Percentiles rank a stretch among this genome's conserved stretches.
phyloP scores from a whole-genome alignment of 2,329 filamentous ascomycete species.

The Penicillium sp. region DNA sequence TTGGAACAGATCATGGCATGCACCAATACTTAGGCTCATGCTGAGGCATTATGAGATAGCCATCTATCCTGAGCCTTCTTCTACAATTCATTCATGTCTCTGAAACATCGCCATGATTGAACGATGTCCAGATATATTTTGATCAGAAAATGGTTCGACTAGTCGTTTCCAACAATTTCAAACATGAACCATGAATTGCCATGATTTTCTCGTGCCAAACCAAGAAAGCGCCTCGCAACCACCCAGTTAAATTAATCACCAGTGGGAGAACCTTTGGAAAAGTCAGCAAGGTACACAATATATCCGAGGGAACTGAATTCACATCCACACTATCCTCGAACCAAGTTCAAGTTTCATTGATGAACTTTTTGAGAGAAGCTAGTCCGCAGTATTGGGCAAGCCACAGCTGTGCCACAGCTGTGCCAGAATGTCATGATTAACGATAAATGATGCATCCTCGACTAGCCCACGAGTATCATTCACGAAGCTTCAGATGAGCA shows the following conservation, averaged over 20 bases:
- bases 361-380: slow-evolving; percentile 29
- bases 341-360: slow-evolving; percentile 29
- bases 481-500: slow-evolving; percentile 24
- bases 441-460: slow-evolving; percentile 18
- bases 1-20: neutral
- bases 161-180: slow-evolving; percentile 21
- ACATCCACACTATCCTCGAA: slow-evolving; percentile 32
- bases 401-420: no score
- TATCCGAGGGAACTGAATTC: slow-evolving; percentile 6
- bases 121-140: neutral
- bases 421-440: slow-evolving; percentile 21
- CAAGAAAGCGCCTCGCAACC: slow-evolving; percentile 18
- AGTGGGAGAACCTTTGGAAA: slow-evolving; percentile 28
- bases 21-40: neutral
- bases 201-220: slow-evolving; percentile 8
- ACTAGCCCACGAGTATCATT: slow-evolving; percentile 23
- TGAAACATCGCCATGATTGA: neutral
- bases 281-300: slow-evolving; percentile 9
- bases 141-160: slow-evolving; percentile 6
- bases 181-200: slow-evolving; percentile 25
- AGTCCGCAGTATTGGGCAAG: slow-evolving; percentile 24
- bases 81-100: neutral
- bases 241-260: slow-evolving; percentile 29
- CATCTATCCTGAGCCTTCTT: neutral
- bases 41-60: neutral